Conservation (phyloP, 768 basidiomycete species). For the Ramaria sp. region DNA sequence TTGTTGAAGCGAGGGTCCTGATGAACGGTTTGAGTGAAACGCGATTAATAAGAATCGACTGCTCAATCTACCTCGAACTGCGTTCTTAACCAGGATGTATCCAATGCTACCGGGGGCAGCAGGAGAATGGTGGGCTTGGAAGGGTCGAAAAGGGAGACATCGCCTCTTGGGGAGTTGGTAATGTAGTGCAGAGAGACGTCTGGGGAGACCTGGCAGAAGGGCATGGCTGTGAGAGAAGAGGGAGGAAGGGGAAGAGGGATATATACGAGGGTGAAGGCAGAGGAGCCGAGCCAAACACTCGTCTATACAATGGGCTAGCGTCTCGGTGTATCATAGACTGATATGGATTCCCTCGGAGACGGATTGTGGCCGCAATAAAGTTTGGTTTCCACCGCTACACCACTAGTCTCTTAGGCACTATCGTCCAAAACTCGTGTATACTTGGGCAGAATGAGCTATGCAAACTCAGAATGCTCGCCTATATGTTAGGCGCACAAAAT, state of each 20-base stretch:
- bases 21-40: not conserved
- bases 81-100: constrained; percentile 54
- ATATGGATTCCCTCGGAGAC: too few relatives aligned
- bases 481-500: too few relatives aligned
- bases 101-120: constrained; percentile 57
- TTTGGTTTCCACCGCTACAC: too few relatives aligned
- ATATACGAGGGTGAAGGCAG: not conserved
- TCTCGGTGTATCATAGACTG: too few relatives aligned
- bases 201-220: constrained; percentile 2
- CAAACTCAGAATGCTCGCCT: too few relatives aligned
- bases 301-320: too few relatives aligned
- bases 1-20: constrained; percentile 47
- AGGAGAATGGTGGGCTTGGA: constrained; percentile 56
- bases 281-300: not conserved
- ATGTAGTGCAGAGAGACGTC: constrained; percentile 59
- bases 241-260: not conserved
- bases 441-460: too few relatives aligned
- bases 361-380: too few relatives aligned
- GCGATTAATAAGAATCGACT: not conserved
- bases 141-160: constrained; percentile 57
- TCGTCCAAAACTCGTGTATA: too few relatives aligned
- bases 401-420: too few relatives aligned
- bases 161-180: constrained; percentile 48
- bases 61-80: constrained; percentile 32
- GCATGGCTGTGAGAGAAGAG: not conserved